Percentiles rank a stretch among this genome's conserved stretches.
Evolutionary conservation across 1,139 yeast genomes (phyloP).

Genomic region (Scheffersomyces insectosa): DNA sequence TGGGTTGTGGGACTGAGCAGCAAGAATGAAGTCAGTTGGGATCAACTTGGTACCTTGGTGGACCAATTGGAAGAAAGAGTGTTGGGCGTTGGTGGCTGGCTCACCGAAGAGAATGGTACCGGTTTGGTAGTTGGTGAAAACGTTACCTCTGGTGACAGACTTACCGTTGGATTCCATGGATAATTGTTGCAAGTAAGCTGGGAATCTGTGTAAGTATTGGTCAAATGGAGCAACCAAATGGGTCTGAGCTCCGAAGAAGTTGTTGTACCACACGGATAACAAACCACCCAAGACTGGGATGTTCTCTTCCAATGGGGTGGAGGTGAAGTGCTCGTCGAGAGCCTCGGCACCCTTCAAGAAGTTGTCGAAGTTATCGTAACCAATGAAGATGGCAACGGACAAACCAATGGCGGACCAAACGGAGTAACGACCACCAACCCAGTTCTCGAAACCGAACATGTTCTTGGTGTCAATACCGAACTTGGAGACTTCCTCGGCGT

Average conservation of each 20-base stretch:
- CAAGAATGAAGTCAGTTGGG: constrained; percentile 94
- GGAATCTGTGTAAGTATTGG: constrained; percentile 98
- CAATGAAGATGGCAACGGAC: constrained; percentile 92
- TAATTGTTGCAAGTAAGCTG: constrained; percentile 97
- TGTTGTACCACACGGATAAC: constrained; percentile 95
- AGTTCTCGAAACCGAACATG: constrained; percentile 97
- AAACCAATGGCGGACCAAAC: constrained; percentile 99
- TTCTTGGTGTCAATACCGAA: constrained; percentile 96
- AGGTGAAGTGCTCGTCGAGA: constrained; percentile 83
- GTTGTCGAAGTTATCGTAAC: constrained; percentile 86
- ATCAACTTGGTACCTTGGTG: constrained; percentile 98
- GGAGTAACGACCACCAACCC: constrained; percentile 99
- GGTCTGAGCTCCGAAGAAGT: constrained; percentile 96
- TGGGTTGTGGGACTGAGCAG: constrained; percentile 98
- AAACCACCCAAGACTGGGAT: constrained; percentile 93
- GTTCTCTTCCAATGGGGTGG: constrained; percentile 84
- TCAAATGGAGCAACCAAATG: constrained; percentile 98
- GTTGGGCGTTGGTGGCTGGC: constrained; percentile 99
- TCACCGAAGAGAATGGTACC: constrained; percentile 96
- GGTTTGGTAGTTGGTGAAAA: constrained; percentile 90
- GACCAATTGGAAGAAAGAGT: constrained; percentile 97
- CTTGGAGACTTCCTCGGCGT: constrained; percentile 84
- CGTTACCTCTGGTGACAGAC: constrained; percentile 89
- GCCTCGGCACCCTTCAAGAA: constrained; percentile 98
- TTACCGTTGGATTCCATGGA: constrained; percentile 99